A percentile compares a stretch with the other conserved stretches of the same genome.
These are phyloP conservation scores for Brasilioporus rufonigricans DNA, from an alignment of 768 basidiomycete genomes.

Conservation along the genomic window DNA sequence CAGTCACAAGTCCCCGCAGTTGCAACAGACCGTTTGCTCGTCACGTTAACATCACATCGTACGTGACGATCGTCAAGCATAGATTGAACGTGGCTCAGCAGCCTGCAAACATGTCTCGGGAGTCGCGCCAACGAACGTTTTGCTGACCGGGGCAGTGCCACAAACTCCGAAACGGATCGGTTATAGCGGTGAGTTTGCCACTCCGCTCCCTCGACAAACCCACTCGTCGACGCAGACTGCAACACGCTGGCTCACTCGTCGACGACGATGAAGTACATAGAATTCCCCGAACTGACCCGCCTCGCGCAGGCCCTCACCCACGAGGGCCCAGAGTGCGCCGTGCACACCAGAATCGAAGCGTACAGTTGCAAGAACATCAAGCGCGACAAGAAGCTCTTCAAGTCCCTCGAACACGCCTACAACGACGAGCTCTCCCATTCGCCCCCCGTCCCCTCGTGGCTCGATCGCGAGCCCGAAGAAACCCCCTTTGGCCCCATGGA, in stretches of 20 bases:
- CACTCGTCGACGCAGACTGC: neutral
- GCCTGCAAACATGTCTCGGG: too few species aligned
- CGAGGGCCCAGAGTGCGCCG: conserved; percentile 83
- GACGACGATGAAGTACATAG: conserved; percentile 80
- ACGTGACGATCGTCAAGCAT: too few species aligned
- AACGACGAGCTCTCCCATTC: conserved; percentile 73
- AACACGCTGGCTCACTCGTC: too few species aligned
- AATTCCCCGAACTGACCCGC: conserved; percentile 72
- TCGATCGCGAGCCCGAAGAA: conserved; percentile 67
- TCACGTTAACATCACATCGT: neutral
- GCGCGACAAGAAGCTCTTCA: conserved; percentile 95
- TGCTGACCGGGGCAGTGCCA: neutral
- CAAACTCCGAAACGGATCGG: neutral
- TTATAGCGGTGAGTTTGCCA: neutral
- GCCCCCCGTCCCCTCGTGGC: conserved; percentile 80
- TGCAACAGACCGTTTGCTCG: neutral
- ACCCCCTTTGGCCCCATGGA: conserved; percentile 92
- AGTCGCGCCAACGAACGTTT: neutral
- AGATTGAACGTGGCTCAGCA: too few species aligned
- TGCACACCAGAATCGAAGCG: conserved; percentile 91
- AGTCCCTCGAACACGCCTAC: conserved; percentile 85
- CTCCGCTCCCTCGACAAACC: neutral
- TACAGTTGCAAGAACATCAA: conserved; percentile 98
- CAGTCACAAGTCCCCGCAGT: neutral
- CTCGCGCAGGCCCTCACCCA: conserved; percentile 80